Evolutionary conservation across 257 asterid species (phyloP), one percentile per base, ranked within the genome.

Genomic region (Eucommia ulmoides): DNA sequence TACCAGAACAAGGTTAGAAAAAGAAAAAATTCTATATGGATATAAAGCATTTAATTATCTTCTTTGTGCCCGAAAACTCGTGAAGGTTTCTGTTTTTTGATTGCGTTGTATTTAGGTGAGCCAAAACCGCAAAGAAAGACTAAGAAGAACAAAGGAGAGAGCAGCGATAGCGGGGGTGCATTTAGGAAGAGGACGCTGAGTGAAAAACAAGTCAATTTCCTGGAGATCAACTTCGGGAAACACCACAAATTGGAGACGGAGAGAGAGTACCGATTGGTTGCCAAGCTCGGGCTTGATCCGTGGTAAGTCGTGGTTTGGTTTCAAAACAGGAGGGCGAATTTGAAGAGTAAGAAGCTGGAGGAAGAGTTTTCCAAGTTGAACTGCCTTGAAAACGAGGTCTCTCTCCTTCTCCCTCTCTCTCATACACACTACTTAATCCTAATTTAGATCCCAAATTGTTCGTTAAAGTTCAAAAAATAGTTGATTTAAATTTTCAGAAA

Each of bases 271-370:
- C 62, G 59, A 67, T 73, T 88, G 19, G 97, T 95, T 2, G 58
- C 77, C 2, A 94, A 88, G 79, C 66, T 88, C 19, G 94, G 93
- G 23, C 65, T 88, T 7, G 95, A 88, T 53, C 85, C 95, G 0
- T 78, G 97, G 23, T 94, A 88, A 70, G 97, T 88, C 15, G 97
- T 94, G 1, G 97, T 88, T 2, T 88, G 97, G 97, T 88, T 88
- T 41, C 97, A 88, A 61, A 88, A 88, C 74, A 49, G 94, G 18
- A 50, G 97, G 52, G 95, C 92, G 7, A 61, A 95, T 20, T 88
- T 95, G 97, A 79, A 71, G 93, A 66, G 63, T 59, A 80, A 88
- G 80, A 88, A 65, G 64, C 74, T 84, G 8, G 97, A 88, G 71
- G 97, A 88, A 16, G 95, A 88, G 65, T 88, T 68, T 60, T 50